A percentile compares a stretch with the other conserved stretches of the same genome.
Evolutionary conservation across 768 basidiomycete species (phyloP).

Genomic region (Rhizopogon vinicolor): DNA sequence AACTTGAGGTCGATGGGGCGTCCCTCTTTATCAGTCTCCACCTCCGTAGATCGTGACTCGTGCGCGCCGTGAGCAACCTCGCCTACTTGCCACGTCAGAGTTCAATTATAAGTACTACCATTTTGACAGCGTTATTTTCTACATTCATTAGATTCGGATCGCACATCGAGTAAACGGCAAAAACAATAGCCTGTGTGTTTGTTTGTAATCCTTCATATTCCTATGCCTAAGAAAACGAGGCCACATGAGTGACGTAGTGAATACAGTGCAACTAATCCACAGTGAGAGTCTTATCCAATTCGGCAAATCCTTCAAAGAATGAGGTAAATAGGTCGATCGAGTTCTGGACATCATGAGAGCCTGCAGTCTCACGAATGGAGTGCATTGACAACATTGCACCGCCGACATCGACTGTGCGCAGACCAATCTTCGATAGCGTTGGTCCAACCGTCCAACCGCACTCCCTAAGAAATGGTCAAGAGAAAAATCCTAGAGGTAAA

Average conservation of each 20-base stretch:
- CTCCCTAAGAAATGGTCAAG: slow-evolving; percentile 36
- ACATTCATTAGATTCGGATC: slow-evolving; percentile 9
- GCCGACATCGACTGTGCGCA: slow-evolving; percentile 93
- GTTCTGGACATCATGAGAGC: slow-evolving; percentile 68
- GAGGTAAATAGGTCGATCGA: slow-evolving; percentile 79
- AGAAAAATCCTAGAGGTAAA: background rate
- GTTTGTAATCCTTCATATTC: background rate
- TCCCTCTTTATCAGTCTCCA: no score
- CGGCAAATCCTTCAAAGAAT: slow-evolving; percentile 77
- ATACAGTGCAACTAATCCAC: slow-evolving; percentile 37
- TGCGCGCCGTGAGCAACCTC: no score
- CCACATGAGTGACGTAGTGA: background rate
- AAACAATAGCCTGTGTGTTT: slow-evolving; percentile 9
- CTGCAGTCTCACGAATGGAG: slow-evolving; percentile 88
- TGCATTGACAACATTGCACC: slow-evolving; percentile 93
- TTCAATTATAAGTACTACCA: no score
- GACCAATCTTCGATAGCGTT: slow-evolving; percentile 75
- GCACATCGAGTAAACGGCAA: slow-evolving; percentile 13
- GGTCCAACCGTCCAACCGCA: slow-evolving; percentile 96
- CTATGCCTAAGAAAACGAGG: background rate
- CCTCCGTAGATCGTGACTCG: no score
- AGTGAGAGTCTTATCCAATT: slow-evolving; percentile 58
- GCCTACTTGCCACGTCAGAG: no score
- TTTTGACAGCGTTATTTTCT: no score
- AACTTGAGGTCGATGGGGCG: no score